Percentiles rank a stretch among this genome's conserved stretches.
Evolutionary conservation across 2,329 filamentous ascomycete species (phyloP).

Genomic region (Diaporthe batatas): DNA sequence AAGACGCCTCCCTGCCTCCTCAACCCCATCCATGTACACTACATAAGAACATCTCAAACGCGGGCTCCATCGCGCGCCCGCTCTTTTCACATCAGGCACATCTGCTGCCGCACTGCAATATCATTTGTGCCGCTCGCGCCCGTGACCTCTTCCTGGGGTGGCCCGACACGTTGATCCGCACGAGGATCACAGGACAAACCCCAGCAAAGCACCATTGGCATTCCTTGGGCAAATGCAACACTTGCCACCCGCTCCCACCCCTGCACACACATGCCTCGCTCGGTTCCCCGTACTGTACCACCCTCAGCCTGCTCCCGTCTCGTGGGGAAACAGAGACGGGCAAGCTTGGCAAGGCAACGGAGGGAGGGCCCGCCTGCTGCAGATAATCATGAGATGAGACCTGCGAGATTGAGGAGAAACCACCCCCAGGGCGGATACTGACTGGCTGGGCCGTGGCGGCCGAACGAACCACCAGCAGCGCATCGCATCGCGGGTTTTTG

Average conservation of each 20-base stretch:
- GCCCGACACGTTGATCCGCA: conserved; percentile 2
- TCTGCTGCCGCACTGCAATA: conserved; percentile 13
- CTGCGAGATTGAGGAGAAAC: conserved; percentile 29
- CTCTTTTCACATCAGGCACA: conserved; percentile 29
- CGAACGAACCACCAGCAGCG: not conserved
- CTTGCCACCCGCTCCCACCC: not conserved
- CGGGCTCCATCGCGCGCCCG: conserved; percentile 15
- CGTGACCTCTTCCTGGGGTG: conserved; percentile 2
- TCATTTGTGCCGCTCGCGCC: conserved; percentile 10
- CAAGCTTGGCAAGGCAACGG: not conserved
- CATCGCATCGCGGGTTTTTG: not conserved
- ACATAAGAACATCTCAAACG: not conserved
- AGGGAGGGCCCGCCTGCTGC: not conserved
- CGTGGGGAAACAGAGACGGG: conserved; percentile 16
- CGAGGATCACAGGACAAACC: conserved; percentile 3
- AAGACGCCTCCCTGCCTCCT: not conserved
- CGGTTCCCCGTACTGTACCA: not conserved
- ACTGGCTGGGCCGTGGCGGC: too few species aligned
- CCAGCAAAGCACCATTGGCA: conserved; percentile 11
- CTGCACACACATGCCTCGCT: conserved; percentile 9
- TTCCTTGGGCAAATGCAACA: not conserved
- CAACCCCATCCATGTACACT: not conserved
- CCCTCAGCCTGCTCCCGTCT: not conserved
- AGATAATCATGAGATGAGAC: conserved; percentile 33
- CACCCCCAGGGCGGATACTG: not conserved